These are phyloP conservation scores for Nigrospora osmanthi DNA, from an alignment of 2,329 filamentous ascomycete genomes.

Conservation along the genomic window DNA sequence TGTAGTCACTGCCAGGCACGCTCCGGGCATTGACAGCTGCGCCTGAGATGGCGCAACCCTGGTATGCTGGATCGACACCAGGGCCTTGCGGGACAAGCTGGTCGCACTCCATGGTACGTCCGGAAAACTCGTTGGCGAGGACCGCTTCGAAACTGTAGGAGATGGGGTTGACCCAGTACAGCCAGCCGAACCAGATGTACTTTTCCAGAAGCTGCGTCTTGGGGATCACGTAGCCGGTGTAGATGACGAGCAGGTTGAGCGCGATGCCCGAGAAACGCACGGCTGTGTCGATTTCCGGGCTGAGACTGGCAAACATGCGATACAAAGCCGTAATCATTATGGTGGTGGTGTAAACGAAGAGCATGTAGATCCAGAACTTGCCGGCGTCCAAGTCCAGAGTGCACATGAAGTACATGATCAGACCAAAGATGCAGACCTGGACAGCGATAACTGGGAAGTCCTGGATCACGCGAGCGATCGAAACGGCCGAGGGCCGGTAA, in stretches of 20 bases:
- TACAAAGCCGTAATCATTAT: slow-evolving; percentile 20
- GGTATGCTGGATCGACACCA: slow-evolving; percentile 29
- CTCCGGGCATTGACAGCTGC: slow-evolving; percentile 35
- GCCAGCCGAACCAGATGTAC: slow-evolving; percentile 65
- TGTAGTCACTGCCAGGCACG: slow-evolving; percentile 49
- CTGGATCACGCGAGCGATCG: slow-evolving; percentile 46
- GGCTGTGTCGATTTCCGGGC: slow-evolving; percentile 46
- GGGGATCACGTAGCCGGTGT: slow-evolving; percentile 58
- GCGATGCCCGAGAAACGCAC: slow-evolving; percentile 48
- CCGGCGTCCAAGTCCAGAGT: slow-evolving; percentile 58
- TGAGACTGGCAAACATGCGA: slow-evolving; percentile 22
- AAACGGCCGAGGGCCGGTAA: slow-evolving; percentile 47
- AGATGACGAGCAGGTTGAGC: slow-evolving; percentile 57
- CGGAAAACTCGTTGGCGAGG: slow-evolving; percentile 45
- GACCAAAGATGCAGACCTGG: slow-evolving; percentile 60
- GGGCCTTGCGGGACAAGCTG: slow-evolving; percentile 40
- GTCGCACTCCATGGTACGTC: slow-evolving; percentile 39
- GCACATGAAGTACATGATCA: slow-evolving; percentile 72
- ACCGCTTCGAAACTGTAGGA: slow-evolving; percentile 59
- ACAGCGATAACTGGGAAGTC: slow-evolving; percentile 56
- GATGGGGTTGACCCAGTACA: slow-evolving; percentile 58
- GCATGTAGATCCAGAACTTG: slow-evolving; percentile 58
- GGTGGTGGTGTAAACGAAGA: slow-evolving; percentile 39
- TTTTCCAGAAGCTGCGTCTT: slow-evolving; percentile 44
- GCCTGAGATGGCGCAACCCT: slow-evolving; percentile 49